Base-by-base conservation (phyloP, 1,139 yeast genomes). In the Lodderomyces beijingensis region DNA sequence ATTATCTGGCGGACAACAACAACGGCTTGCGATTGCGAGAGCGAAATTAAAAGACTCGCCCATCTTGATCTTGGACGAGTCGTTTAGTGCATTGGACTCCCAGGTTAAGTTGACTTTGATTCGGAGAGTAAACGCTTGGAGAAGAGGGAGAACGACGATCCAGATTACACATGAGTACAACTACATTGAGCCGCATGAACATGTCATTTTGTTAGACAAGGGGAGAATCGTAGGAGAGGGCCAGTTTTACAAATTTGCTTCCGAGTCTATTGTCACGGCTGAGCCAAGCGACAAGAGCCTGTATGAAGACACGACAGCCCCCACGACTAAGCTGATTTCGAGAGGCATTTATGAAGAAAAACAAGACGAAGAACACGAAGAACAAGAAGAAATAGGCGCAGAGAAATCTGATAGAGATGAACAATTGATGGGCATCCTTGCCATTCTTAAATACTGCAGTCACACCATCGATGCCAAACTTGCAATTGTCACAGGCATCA, bases 1-100 rank as follows among this genome's bases (percentile, higher is more conserved):
- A 2, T 59, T 91, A n/a, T 87, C 96, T 42, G 97, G 97, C 3
- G 98, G 98, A 0, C 96, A 91, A 53, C 74, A 70, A 35, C 98
- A 91, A 55, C 62, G 89, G 37, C 63, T 91, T 3, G 82, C 91
- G 0, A 51, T 91, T 18, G 96, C 96, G 0, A 69, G 96, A 37
- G 96, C 96, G 0, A 70, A 67, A 40, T 44, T 88, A 4, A 65
- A 87, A 39, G 72, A 89, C 46, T 57, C 93, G 0, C 83, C 89
- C 0, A 70, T 91, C 3, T 59, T 91, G 39, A 72, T 91, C 9
- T 60, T 88, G 18, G 98, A 91, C 58, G 98, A 91, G 52, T 75
- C 94, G 2, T 62, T 86, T 3, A 80, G 91, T 37, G 96, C 96
- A 0, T 57, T 91, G 38, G 96, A 89, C 53, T 53, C 56, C 3